A percentile compares a stretch with the other conserved stretches of the same genome.
phyloP scores from a whole-genome alignment of 129 eudicot genomes.

The Apium graveolens region DNA sequence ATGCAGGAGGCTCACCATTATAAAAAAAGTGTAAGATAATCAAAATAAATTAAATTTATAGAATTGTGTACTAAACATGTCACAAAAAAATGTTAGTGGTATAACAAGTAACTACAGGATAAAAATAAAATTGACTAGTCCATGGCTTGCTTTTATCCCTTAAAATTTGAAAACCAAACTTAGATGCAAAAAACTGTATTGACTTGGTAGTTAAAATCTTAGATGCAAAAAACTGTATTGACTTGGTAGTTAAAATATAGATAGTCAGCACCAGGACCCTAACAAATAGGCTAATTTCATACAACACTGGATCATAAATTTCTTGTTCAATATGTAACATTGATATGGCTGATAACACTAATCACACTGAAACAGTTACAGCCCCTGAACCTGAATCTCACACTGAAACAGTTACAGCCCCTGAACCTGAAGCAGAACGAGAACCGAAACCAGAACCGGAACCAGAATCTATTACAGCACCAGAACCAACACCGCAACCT shows the following conservation, averaged over 20 bases:
- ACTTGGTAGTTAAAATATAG: not conserved
- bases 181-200: not conserved
- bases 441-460: not conserved
- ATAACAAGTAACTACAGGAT: too few species aligned
- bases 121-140: too few species aligned
- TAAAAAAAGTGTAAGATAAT: too few species aligned
- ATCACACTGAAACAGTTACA: not conserved
- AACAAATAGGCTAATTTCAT: constrained; percentile 1
- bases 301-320: not conserved
- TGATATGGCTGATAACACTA: not conserved
- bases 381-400: not conserved
- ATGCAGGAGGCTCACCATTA: too few species aligned
- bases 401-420: not conserved
- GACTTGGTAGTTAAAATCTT: not conserved
- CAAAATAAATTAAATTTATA: too few species aligned
- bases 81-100: too few species aligned
- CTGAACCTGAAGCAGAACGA: not conserved
- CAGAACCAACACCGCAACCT: not conserved
- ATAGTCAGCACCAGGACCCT: constrained; percentile 5
- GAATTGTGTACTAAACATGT: too few species aligned
- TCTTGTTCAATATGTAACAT: not conserved
- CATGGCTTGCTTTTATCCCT: too few species aligned
- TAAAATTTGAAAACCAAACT: too few species aligned
- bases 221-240: not conserved
- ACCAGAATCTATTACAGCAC: not conserved